Evolutionary conservation across 2,329 filamentous ascomycete species (phyloP).

Genomic region (Paradendryphiella salina): DNA sequence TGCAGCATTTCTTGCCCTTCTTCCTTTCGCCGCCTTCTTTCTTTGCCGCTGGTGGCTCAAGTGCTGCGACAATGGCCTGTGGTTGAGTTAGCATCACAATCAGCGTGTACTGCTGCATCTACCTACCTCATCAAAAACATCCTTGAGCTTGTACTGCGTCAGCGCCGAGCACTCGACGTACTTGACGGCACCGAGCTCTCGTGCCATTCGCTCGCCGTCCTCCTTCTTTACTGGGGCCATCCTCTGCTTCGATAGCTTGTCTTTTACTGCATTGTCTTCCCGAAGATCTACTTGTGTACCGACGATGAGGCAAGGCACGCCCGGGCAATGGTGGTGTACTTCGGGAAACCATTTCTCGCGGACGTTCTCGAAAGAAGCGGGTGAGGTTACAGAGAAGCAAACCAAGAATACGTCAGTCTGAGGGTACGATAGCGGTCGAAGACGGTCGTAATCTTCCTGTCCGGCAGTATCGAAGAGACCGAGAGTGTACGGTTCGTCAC

Average conservation of each 20-base stretch:
- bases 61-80: constrained; percentile 90
- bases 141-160: constrained; percentile 98
- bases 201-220: constrained; percentile 94
- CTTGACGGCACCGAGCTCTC: constrained; percentile 95
- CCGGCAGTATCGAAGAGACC: constrained; percentile 98
- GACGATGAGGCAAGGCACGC: constrained; percentile 95
- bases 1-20: constrained; percentile 44
- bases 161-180: constrained; percentile 98
- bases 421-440: constrained; percentile 94
- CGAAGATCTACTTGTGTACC: constrained; percentile 96
- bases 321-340: constrained; percentile 97
- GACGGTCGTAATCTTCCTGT: constrained; percentile 98
- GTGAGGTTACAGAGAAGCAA: constrained; percentile 97
- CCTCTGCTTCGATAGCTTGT: constrained; percentile 94
- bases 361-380: constrained; percentile 98
- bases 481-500: constrained; percentile 96
- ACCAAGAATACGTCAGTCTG: constrained; percentile 99
- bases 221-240: constrained; percentile 91
- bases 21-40: constrained; percentile 62
- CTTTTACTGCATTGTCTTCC: constrained; percentile 81
- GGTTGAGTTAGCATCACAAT: constrained; percentile 11
- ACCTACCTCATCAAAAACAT: constrained; percentile 96
- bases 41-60: constrained; percentile 76
- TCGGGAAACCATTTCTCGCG: constrained; percentile 99
- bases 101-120: neutral